Evolutionary conservation across 306 rosid genomes (phyloP).

Genomic region (Malus fusca): DNA sequence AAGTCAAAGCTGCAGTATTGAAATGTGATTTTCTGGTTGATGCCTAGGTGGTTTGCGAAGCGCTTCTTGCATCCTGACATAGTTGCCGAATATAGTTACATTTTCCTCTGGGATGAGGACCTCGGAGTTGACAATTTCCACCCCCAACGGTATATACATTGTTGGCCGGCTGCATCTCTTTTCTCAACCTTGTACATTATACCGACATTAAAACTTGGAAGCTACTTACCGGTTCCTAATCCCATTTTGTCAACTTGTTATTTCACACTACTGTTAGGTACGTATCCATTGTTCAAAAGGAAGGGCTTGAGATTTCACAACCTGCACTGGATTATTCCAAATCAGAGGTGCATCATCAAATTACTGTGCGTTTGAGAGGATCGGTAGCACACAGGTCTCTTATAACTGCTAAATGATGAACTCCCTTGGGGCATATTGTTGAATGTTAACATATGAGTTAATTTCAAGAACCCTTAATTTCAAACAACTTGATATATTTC

Average conservation of each 20-base stretch:
- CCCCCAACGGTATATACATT: constrained; percentile 44
- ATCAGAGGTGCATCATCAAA: constrained; percentile 88
- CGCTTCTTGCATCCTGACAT: constrained; percentile 96
- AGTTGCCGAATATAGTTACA: constrained; percentile 65
- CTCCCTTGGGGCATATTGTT: background rate
- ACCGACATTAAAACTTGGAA: background rate
- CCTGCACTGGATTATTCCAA: constrained; percentile 70
- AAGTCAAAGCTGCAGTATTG: background rate
- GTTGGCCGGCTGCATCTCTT: constrained; percentile 11
- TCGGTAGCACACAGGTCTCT: constrained; percentile 69
- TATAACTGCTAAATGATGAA: background rate
- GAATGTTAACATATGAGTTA: background rate
- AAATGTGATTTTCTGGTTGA: constrained; percentile 12
- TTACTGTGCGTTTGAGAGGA: constrained; percentile 67
- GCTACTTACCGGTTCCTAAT: background rate
- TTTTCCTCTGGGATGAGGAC: constrained; percentile 99
- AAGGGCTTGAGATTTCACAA: constrained; percentile 87
- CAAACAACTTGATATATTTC: background rate
- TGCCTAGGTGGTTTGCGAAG: constrained; percentile 94
- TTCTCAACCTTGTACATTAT: background rate
- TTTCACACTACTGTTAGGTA: constrained; percentile 36
- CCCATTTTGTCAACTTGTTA: background rate
- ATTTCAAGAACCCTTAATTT: background rate
- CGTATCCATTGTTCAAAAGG: constrained; percentile 50
- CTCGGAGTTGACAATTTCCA: constrained; percentile 78